These are phyloP conservation scores for Micractinium sp. DNA, from an alignment of 139 green algal genomes.

Conservation along the genomic window DNA sequence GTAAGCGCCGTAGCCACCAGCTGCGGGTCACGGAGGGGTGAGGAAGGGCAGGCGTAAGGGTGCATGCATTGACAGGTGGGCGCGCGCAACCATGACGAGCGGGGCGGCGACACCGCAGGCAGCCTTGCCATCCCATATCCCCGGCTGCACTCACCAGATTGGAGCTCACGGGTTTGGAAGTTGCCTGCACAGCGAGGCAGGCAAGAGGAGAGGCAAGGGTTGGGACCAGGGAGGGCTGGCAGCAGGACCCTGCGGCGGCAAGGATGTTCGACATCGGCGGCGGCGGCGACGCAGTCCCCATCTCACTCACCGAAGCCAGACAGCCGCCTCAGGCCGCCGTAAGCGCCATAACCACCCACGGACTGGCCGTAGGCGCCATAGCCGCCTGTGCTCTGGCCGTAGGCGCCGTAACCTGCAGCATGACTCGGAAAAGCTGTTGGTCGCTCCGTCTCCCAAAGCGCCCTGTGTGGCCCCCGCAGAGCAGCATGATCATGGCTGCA, in stretches of 20 bases:
- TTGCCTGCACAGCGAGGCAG: neutral
- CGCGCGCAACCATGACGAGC: too few relatives aligned
- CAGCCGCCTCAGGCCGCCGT: conserved; percentile 2
- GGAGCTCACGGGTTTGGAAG: neutral
- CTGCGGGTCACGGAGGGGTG: neutral
- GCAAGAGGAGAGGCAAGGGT: neutral
- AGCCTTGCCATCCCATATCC: neutral
- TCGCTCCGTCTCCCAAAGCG: neutral
- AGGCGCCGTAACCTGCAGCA: conserved; percentile 3
- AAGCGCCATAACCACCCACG: neutral
- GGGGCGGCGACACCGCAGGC: too few relatives aligned
- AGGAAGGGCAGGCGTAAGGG: neutral
- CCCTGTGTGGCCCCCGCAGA: neutral
- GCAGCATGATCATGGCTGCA: neutral
- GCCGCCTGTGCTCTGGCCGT: neutral
- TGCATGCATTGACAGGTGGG: neutral
- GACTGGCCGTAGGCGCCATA: conserved; percentile 12
- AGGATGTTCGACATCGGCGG: neutral
- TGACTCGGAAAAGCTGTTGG: conserved; percentile 25
- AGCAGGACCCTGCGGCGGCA: neutral
- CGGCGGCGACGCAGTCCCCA: neutral
- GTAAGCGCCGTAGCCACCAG: conserved; percentile 2
- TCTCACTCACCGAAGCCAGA: neutral
- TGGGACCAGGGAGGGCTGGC: neutral
- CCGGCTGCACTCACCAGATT: neutral